Evolutionary conservation across 1,284 basidiomycete genomes (phyloP).

Genomic region (Marasmius fiardii): DNA sequence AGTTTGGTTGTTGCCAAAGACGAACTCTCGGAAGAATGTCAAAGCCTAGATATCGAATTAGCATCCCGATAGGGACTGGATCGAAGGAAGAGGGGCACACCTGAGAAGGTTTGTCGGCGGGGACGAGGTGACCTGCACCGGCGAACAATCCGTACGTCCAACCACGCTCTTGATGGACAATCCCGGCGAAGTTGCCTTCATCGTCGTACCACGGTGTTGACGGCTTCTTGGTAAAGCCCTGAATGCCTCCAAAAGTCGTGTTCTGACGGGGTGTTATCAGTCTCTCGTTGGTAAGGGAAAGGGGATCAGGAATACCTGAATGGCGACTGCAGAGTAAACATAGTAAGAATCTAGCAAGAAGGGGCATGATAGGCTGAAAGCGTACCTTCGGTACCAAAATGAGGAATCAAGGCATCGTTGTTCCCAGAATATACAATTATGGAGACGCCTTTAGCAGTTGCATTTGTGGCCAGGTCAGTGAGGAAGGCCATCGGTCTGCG

Average conservation of each 20-base stretch:
- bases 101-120: slow-evolving; percentile 42
- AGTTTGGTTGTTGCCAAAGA: slow-evolving; percentile 50
- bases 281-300: slow-evolving; percentile 4
- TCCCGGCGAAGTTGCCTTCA: slow-evolving; percentile 55
- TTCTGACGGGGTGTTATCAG: slow-evolving; percentile 39
- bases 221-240: slow-evolving; percentile 65
- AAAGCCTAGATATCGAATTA: slow-evolving; percentile 37
- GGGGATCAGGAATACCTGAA: slow-evolving; percentile 42
- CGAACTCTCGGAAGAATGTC: slow-evolving; percentile 55
- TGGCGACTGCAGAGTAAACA: slow-evolving; percentile 42
- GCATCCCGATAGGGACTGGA: slow-evolving; percentile 3
- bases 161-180: slow-evolving; percentile 69
- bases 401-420: slow-evolving; percentile 62
- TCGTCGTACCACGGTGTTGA: slow-evolving; percentile 65
- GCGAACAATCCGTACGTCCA: slow-evolving; percentile 63
- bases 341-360: not conserved
- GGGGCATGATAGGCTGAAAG: slow-evolving; percentile 4
- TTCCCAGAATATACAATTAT: slow-evolving; percentile 66
- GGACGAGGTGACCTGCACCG: slow-evolving; percentile 57
- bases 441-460: slow-evolving; percentile 42
- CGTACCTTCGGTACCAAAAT: slow-evolving; percentile 62
- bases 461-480: slow-evolving; percentile 60
- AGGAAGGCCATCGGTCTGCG: slow-evolving; percentile 61
- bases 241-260: slow-evolving; percentile 71
- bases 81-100: slow-evolving; percentile 32